Percentiles rank a stretch among this genome's conserved stretches.
Conservation (phyloP, 768 basidiomycete species). For the Trametes cingulata region DNA sequence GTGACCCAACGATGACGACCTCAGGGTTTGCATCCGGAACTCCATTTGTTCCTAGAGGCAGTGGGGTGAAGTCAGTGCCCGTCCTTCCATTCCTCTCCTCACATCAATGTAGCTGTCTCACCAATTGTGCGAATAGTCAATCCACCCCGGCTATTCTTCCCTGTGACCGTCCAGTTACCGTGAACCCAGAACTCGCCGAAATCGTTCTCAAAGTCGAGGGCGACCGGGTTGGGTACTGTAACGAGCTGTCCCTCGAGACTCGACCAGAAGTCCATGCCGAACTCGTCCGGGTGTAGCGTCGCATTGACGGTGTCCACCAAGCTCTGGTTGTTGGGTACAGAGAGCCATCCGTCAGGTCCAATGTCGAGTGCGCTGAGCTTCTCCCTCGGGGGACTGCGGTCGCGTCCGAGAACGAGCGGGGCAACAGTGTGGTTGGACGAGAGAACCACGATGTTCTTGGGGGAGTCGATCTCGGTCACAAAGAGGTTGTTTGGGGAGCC, state of each 20-base stretch:
- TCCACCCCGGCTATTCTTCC: conserved; percentile 57
- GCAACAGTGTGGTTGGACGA: conserved; percentile 49
- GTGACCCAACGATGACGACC: conserved; percentile 50
- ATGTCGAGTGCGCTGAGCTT: conserved; percentile 50
- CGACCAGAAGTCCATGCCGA: conserved; percentile 65
- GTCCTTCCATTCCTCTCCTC: too few species aligned
- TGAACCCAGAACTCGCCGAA: conserved; percentile 61
- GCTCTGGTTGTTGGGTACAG: conserved; percentile 54
- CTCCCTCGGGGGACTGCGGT: conserved; percentile 51
- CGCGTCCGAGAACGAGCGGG: conserved; percentile 49
- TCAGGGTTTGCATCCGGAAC: conserved; percentile 62
- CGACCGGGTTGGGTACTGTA: conserved; percentile 47
- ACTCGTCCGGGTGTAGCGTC: conserved; percentile 48
- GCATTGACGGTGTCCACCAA: conserved; percentile 46
- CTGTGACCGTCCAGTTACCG: conserved; percentile 56
- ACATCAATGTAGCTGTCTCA: conserved; percentile 23
- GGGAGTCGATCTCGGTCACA: conserved; percentile 50
- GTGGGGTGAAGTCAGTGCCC: background rate
- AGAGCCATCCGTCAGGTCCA: conserved; percentile 54
- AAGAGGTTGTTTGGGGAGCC: conserved; percentile 45
- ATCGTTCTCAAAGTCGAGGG: conserved; percentile 49
- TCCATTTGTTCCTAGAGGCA: conserved; percentile 45
- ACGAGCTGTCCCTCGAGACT: conserved; percentile 62
- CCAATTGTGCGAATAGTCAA: conserved; percentile 50
- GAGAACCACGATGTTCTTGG: conserved; percentile 46